Percentiles rank a stretch among this genome's conserved stretches.
Evolutionary conservation across 208 protist species (phyloP).

Genomic region (Angomonas desouzai): DNA sequence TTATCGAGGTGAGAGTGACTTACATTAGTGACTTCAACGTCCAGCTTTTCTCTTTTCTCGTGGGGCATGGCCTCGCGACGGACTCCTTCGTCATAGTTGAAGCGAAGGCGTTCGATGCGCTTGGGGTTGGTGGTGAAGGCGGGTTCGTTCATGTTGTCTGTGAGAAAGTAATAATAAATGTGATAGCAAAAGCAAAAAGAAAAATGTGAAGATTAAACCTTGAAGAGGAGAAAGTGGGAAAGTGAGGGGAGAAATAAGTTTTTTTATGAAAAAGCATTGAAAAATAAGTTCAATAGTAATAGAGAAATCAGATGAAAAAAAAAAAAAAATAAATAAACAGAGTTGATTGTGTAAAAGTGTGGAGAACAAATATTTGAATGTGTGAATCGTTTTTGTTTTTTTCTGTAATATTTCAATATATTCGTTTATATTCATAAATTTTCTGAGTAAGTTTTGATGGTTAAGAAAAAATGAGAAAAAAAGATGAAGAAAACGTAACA

Average conservation of each 20-base stretch:
- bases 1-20: slow-evolving; percentile 68
- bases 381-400: slow-evolving; percentile 1
- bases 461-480: slow-evolving; percentile 5
- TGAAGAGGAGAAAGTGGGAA: not conserved
- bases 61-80: slow-evolving; percentile 49
- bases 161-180: slow-evolving; percentile 6
- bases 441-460: not conserved
- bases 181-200: slow-evolving; percentile 7
- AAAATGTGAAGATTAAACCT: slow-evolving; percentile 2
- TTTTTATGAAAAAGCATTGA: too few relatives aligned
- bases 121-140: slow-evolving; percentile 58
- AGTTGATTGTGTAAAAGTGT: too few relatives aligned
- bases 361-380: not conserved
- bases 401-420: not conserved
- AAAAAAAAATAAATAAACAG: too few relatives aligned
- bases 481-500: not conserved
- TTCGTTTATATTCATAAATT: not conserved
- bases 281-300: too few relatives aligned
- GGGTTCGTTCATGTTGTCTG: slow-evolving; percentile 43
- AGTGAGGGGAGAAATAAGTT: too few relatives aligned
- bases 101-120: slow-evolving; percentile 57
- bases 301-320: too few relatives aligned
- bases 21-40: slow-evolving; percentile 40
- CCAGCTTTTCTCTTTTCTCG: slow-evolving; percentile 49
- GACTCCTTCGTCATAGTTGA: slow-evolving; percentile 69